These are phyloP conservation scores for Paralagenidium karlingii DNA, from an alignment of 352 stramenopile species.

Conservation along the genomic window DNA sequence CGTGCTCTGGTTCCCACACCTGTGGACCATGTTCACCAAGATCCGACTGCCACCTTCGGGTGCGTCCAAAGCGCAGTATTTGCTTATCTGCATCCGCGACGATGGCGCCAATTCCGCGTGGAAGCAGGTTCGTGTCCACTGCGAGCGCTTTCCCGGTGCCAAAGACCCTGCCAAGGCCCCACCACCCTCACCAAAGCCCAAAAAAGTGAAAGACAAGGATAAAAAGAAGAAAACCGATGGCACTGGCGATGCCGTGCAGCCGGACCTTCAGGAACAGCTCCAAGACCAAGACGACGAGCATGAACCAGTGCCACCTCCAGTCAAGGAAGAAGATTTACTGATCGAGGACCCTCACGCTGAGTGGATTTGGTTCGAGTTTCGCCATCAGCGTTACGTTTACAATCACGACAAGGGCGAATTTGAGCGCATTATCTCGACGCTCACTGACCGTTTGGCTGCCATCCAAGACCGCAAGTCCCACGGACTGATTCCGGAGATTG, in stretches of 20 bases:
- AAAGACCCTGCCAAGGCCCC: no score
- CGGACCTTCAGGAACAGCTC: no score
- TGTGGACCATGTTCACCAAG: conserved; percentile 41
- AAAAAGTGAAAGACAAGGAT: no score
- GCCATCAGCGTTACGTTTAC: conserved; percentile 50
- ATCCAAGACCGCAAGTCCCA: conserved; percentile 11
- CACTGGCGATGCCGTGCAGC: conserved; percentile 12
- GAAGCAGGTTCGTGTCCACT: conserved; percentile 21
- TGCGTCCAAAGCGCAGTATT: conserved; percentile 22
- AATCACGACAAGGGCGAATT: conserved; percentile 31
- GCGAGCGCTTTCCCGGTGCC: no score
- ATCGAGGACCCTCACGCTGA: no score
- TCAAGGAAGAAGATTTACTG: no score
- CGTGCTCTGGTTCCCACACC: conserved; percentile 40
- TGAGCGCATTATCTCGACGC: conserved; percentile 29
- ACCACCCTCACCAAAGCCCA: conserved; percentile 1
- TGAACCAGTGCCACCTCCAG: no score
- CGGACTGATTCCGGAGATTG: conserved; percentile 11
- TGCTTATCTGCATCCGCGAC: conserved; percentile 26
- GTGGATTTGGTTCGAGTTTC: conserved; percentile 59
- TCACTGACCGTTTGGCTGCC: conserved; percentile 10
- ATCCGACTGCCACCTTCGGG: conserved; percentile 8
- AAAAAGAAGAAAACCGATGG: no score
- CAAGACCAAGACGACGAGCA: no score
- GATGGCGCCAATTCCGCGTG: conserved; percentile 19